These are phyloP conservation scores for Penicillium cosmopolitanum DNA, from an alignment of 495 filamentous ascomycete species.

Conservation along the genomic window DNA sequence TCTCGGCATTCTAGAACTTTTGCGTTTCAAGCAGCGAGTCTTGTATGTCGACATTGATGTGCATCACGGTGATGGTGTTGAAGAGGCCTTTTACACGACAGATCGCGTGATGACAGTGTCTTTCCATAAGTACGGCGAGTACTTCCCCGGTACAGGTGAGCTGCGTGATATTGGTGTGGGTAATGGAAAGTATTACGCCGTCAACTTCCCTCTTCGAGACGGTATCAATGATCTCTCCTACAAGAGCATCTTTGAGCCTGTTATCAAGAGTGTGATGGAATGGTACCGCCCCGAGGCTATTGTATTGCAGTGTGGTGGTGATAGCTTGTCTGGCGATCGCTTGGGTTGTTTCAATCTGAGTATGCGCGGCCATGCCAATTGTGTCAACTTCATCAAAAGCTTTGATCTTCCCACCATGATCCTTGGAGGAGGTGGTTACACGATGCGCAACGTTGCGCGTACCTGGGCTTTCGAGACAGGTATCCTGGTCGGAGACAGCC, in stretches of 20 bases:
- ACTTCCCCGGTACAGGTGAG: slow-evolving; percentile 97
- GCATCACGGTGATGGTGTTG: slow-evolving; percentile 96
- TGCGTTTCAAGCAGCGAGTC: slow-evolving; percentile 90
- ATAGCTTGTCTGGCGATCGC: slow-evolving; percentile 91
- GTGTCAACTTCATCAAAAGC: slow-evolving; percentile 91
- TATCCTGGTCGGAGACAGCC: slow-evolving; percentile 77
- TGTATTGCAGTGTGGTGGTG: slow-evolving; percentile 95
- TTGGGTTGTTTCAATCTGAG: slow-evolving; percentile 98
- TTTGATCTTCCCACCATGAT: slow-evolving; percentile 92
- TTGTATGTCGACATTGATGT: slow-evolving; percentile 99
- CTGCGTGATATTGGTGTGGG: slow-evolving; percentile 95
- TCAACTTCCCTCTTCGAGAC: slow-evolving; percentile 96
- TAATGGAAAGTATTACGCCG: slow-evolving; percentile 87
- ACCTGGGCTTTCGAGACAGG: slow-evolving; percentile 99
- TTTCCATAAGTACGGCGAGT: slow-evolving; percentile 99
- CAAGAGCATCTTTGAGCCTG: slow-evolving; percentile 93
- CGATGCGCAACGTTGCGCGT: slow-evolving; percentile 96
- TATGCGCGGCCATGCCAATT: slow-evolving; percentile 97
- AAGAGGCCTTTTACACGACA: slow-evolving; percentile 97
- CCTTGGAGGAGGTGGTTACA: slow-evolving; percentile 94
- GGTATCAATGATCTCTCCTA: slow-evolving; percentile 93
- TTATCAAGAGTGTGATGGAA: slow-evolving; percentile 92
- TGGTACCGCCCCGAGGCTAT: slow-evolving; percentile 94
- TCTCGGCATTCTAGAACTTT: slow-evolving; percentile 91
- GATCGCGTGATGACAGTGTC: slow-evolving; percentile 98